A percentile compares a stretch with the other conserved stretches of the same genome.
Evolutionary conservation across 1,284 basidiomycete species (phyloP).

Genomic region (Phylloporus sp.): DNA sequence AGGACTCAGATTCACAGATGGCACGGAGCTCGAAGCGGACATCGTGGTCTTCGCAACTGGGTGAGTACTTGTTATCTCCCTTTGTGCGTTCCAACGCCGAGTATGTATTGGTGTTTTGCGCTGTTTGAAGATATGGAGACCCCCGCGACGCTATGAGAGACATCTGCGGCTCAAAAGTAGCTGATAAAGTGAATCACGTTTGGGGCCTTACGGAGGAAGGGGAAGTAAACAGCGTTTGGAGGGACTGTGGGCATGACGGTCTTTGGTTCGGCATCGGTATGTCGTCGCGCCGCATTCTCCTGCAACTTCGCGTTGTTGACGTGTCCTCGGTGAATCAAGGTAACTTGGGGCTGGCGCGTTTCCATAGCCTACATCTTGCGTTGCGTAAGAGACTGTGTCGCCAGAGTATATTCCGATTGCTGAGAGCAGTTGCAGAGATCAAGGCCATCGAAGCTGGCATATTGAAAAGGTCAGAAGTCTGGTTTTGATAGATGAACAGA

Average conservation of each 20-base stretch:
- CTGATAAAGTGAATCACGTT: slow-evolving; percentile 41
- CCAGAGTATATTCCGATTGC: neutral
- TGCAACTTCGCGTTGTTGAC: neutral
- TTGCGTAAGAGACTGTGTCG: slow-evolving; percentile 34
- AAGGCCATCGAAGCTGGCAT: slow-evolving; percentile 39
- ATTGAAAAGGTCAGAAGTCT: slow-evolving; percentile 26
- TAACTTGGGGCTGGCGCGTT: slow-evolving; percentile 38
- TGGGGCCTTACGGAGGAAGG: slow-evolving; percentile 53
- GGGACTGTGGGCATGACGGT: slow-evolving; percentile 34
- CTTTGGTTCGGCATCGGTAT: slow-evolving; percentile 42
- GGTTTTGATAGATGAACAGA: slow-evolving; percentile 21
- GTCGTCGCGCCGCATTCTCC: neutral
- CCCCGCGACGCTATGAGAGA: slow-evolving; percentile 38
- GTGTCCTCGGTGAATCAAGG: slow-evolving; percentile 24
- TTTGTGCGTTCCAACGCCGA: too few relatives aligned
- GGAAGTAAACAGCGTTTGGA: slow-evolving; percentile 46
- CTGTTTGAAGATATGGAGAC: slow-evolving; percentile 32
- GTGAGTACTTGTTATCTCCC: slow-evolving; percentile 17
- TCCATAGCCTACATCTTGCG: slow-evolving; percentile 43
- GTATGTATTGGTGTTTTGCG: too few relatives aligned
- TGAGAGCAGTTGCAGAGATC: slow-evolving; percentile 28
- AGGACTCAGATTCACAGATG: slow-evolving; percentile 47
- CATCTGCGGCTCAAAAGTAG: slow-evolving; percentile 43
- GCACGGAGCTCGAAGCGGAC: slow-evolving; percentile 48
- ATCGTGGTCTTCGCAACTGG: slow-evolving; percentile 52